Base-by-base conservation (phyloP, 1,284 basidiomycete species). In the Agroathelia rolfsii region DNA sequence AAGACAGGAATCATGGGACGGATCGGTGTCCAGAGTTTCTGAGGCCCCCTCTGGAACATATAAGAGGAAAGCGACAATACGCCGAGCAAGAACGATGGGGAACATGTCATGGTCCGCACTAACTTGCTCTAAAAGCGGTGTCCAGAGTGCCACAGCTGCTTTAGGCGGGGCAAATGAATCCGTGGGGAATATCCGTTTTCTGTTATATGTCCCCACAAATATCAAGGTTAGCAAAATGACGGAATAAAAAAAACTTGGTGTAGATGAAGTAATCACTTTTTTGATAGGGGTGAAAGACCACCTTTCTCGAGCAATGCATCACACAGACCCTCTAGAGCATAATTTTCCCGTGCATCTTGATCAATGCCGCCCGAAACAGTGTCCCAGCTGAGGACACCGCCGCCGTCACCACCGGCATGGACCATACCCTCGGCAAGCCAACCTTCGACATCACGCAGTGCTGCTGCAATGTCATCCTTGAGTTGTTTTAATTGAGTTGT, bases 391-490 rank as follows among this genome's bases (percentile, higher is more conserved):
- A 69, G 55, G 20, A 63, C 62, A 31, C 62, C 59, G 2, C 55
- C 45, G 0, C 52, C 52, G 6, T 69, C 53, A 34, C 72, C 67
- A 2, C 69, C 68, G 5, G 69, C 66, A n/a, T n/a, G n/a, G 6
- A 83, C 65, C 47, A 69, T 77, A 24, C 74, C 77, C 49, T 82
- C 82, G 11, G 69, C 62, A 24, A 85, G 69, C 80, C 83, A 88
- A 20, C 79, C 61, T 43, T 85, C 76, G 20, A 76, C 53, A 39
- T 73, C 73, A 39, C 68, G 68, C 38, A 73, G 51, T 16, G 68
- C 45, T 23, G 56, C 49, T 4, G 66, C 57, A 10, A 78, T 61
- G 8, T 73, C 62, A 3, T 56, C 52, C 32, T 69, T 67, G 41
- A 71, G 65, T 24, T 62, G 62, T 5, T 60, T 50, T 22, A 60